A percentile compares a stretch with the other conserved stretches of the same genome.
Evolutionary conservation across 805 yeast genomes (phyloP).

Genomic region (Tetrapisispora arboricola): DNA sequence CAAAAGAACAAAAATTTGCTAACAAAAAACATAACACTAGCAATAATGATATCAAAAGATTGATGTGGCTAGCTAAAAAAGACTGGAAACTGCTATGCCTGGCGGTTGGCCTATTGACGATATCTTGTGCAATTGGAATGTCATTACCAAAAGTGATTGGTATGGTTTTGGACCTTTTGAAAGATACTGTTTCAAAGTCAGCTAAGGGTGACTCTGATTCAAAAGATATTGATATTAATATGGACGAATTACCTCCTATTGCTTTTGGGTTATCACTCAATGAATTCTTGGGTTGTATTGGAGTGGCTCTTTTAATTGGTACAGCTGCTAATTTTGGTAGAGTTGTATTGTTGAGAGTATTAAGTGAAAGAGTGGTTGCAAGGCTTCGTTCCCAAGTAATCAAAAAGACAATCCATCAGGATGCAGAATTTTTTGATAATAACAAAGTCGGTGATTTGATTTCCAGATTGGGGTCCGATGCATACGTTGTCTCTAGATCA

Average conservation of each 20-base stretch:
- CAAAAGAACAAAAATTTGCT: not conserved
- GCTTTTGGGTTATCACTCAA: slow-evolving; percentile 21
- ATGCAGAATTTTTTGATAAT: slow-evolving; percentile 87
- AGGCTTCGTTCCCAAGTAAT: slow-evolving; percentile 69
- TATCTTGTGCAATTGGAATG: slow-evolving; percentile 43
- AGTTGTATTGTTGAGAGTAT: slow-evolving; percentile 38
- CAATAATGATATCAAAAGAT: slow-evolving; percentile 17
- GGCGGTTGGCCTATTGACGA: slow-evolving; percentile 36
- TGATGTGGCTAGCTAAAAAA: slow-evolving; percentile 34
- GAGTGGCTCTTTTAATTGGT: slow-evolving; percentile 52
- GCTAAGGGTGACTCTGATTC: not conserved
- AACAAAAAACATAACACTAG: no score
- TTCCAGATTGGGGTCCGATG: slow-evolving; percentile 80
- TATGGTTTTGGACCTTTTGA: slow-evolving; percentile 39
- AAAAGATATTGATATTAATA: slow-evolving; percentile 1
- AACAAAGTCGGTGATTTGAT: slow-evolving; percentile 91
- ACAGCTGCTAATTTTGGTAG: slow-evolving; percentile 67
- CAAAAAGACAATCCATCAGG: slow-evolving; percentile 71
- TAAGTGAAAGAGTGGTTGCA: slow-evolving; percentile 83
- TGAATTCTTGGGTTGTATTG: slow-evolving; percentile 51
- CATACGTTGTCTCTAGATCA: slow-evolving; percentile 79
- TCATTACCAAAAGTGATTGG: slow-evolving; percentile 49
- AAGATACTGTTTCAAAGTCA: not conserved
- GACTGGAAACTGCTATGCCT: slow-evolving; percentile 36
- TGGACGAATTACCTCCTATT: slow-evolving; percentile 4